Conservation (phyloP, 495 filamentous ascomycete genomes). For the Opeltia flavorubescens region DNA sequence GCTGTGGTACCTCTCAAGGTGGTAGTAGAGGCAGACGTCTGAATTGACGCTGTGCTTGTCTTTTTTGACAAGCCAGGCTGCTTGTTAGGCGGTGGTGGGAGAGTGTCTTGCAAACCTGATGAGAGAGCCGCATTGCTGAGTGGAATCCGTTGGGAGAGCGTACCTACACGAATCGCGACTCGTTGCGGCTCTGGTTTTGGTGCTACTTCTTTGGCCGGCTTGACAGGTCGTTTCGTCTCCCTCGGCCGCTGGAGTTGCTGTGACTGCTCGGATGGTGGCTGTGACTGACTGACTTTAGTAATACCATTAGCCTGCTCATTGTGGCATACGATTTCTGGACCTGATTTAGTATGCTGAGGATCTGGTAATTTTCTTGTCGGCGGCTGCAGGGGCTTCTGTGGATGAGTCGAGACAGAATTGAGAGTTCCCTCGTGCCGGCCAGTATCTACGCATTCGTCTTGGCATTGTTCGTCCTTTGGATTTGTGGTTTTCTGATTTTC, state of each 20-base stretch:
- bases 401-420: too few species aligned
- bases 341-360: conserved; percentile 6
- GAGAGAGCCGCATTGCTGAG: conserved; percentile 42
- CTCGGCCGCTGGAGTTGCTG: conserved; percentile 38
- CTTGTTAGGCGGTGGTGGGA: conserved; percentile 34
- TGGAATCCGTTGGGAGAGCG: conserved; percentile 53
- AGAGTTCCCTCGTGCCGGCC: too few species aligned
- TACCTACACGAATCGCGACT: conserved; percentile 66
- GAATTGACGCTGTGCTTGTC: conserved; percentile 52
- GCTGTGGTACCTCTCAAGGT: conserved; percentile 58
- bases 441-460: too few species aligned
- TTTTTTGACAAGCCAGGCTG: conserved; percentile 41
- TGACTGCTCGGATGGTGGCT: conserved; percentile 40
- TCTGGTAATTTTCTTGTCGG: conserved; percentile 35
- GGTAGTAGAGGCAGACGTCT: conserved; percentile 45
- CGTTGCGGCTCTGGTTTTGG: conserved; percentile 59
- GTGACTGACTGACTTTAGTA: conserved; percentile 32
- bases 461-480: not conserved
- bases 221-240: conserved; percentile 47
- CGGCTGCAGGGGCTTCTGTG: conserved; percentile 20
- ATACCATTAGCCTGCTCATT: conserved; percentile 30
- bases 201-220: conserved; percentile 52
- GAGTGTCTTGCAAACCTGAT: conserved; percentile 46
- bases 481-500: not conserved
- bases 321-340: conserved; percentile 2